These are phyloP conservation scores for Echinochloa phyllopogon DNA, from an alignment of 176 grass and related monocot species.

Conservation along the genomic window DNA sequence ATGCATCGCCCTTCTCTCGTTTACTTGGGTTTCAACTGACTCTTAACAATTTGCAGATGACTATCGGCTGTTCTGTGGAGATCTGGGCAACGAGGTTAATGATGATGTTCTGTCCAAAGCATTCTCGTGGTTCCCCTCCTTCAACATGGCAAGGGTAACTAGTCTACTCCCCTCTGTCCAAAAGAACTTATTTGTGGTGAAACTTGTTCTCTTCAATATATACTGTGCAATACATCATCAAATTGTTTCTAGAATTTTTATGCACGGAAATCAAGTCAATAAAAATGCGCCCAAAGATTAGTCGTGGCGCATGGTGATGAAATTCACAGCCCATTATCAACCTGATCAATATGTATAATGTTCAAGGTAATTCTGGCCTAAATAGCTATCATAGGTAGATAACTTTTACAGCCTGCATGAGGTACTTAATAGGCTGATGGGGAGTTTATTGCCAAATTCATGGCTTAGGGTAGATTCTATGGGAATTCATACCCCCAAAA, in stretches of 20 bases:
- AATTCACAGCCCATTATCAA: background rate
- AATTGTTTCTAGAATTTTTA: background rate
- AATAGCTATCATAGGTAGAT: background rate
- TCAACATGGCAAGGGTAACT: conserved; percentile 97
- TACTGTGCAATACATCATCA: background rate
- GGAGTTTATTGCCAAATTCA: conserved; percentile 1
- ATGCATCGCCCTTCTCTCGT: background rate
- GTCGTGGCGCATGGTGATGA: background rate
- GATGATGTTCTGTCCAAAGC: conserved; percentile 97
- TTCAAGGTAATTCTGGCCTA: conserved; percentile 3
- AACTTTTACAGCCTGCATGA: background rate
- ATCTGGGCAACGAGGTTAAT: conserved; percentile 98
- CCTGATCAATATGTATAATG: background rate
- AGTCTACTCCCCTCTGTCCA: background rate
- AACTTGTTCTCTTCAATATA: background rate
- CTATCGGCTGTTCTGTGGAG: conserved; percentile 90
- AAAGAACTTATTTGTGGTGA: background rate
- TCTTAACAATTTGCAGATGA: conserved; percentile 47
- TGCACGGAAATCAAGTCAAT: background rate
- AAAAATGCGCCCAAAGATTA: background rate
- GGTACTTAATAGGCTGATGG: background rate
- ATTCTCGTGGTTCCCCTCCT: conserved; percentile 83
- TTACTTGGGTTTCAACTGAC: background rate
- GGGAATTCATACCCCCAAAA: background rate
- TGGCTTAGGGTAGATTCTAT: conserved; percentile 11